Base-by-base conservation (phyloP, 202 grass and related monocot species). In the Panicum hallii region DNA sequence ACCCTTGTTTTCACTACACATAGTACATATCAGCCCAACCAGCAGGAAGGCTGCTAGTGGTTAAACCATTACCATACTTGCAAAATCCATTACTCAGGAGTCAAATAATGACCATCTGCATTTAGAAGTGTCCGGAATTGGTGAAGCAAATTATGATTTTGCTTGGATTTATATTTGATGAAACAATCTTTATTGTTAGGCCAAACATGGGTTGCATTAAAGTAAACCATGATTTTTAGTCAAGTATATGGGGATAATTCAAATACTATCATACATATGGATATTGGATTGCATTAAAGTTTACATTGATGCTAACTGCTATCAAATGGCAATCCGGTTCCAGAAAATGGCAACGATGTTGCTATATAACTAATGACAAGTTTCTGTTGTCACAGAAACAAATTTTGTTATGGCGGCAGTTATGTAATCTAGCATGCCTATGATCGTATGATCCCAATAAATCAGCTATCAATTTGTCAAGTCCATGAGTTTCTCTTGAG, bases 401-500 rank as follows among this genome's bases (percentile, higher is more conserved):
- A 19, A n/a, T 43, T 32, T 62, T 2, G 9, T 13, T 63, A 72
- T 15, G n/a, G 43, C 0, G 6, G 9, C 66, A 64, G 22, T 74
- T 67, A 48, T 16, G 17, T 20, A 64, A 75, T 54, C 36, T 26
- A 40, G 38, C 70, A 81, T 23, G 15, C 49, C 28, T 53, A 53
- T 53, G 50, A 17, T 53, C 15, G 11, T 47, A 16, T 26, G 19
- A 53, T 40, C 58, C 40, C 10, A 56, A 23, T 5, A 63, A 67
- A 80, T 58, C 26, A 80, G 46, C 56, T 77, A 53, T 14, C 4
- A 43, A 63, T 20, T 73, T 53, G 7, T 34, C 16, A 54, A 22
- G 11, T 42, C 10, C 64, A 70, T 44, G 22, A 30, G 14, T 81
- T 67, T 43, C 65, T 53, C 32, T 52, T 79, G 67, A 79, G 15